phyloP scores from a whole-genome alignment of 73 alveolate species.

The Uronychia setigera region DNA sequence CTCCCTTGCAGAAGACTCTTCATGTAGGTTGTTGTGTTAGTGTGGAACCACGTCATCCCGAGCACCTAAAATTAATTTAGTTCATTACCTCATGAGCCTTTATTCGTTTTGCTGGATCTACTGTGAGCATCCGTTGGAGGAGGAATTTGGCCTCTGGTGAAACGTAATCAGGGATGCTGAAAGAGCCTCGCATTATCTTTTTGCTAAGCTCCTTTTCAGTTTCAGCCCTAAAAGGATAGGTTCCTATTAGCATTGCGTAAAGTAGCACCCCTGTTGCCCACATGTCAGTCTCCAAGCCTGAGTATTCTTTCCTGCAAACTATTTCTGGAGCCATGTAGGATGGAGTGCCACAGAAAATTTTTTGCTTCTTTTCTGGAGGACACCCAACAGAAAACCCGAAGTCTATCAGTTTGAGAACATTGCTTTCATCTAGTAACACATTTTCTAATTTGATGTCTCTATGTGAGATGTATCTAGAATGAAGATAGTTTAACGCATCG shows the following conservation, averaged over 20 bases:
- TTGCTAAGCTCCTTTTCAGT: conserved; percentile 88
- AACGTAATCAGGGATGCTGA: conserved; percentile 79
- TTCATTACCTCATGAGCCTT: conserved; percentile 3
- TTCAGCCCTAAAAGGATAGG: conserved; percentile 91
- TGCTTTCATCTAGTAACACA: conserved; percentile 63
- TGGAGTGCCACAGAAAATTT: conserved; percentile 97
- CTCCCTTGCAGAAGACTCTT: not conserved
- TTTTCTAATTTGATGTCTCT: conserved; percentile 80
- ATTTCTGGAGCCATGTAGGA: conserved; percentile 98
- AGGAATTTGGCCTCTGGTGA: conserved; percentile 54
- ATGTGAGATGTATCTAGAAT: conserved; percentile 61
- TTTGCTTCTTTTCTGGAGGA: conserved; percentile 60
- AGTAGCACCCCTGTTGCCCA: conserved; percentile 98
- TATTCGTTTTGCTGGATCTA: conserved; percentile 45
- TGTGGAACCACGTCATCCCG: conserved; percentile 2
- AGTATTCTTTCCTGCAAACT: conserved; percentile 84
- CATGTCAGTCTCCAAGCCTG: conserved; percentile 90
- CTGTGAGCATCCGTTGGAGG: conserved; percentile 19
- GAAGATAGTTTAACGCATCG: conserved; percentile 71
- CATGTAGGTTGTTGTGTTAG: not conserved
- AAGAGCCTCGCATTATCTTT: conserved; percentile 67
- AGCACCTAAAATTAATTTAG: not conserved
- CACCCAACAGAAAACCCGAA: conserved; percentile 79
- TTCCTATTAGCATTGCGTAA: conserved; percentile 86
- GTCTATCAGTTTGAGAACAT: conserved; percentile 74